These are phyloP conservation scores for Penicillium fimorum DNA, from an alignment of 495 filamentous ascomycete genomes.

Conservation along the genomic window DNA sequence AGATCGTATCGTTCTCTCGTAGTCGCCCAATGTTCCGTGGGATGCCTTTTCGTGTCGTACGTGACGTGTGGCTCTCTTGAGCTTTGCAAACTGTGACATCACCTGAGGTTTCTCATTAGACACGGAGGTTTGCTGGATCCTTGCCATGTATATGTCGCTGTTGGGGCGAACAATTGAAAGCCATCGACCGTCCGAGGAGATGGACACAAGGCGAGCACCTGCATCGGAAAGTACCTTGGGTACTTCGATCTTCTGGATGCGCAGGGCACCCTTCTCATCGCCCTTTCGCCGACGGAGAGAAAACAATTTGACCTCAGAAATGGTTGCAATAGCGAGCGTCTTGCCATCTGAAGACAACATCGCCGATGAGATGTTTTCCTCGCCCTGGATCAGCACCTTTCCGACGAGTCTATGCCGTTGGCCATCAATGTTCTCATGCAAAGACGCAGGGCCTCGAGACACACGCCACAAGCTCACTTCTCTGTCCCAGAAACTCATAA, in stretches of 20 bases:
- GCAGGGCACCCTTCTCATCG: constrained; percentile 53
- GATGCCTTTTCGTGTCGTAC: constrained; percentile 50
- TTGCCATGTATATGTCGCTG: constrained; percentile 48
- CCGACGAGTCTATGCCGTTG: constrained; percentile 60
- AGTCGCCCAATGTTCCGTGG: constrained; percentile 70
- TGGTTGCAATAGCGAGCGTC: constrained; percentile 74
- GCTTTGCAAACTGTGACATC: constrained; percentile 47
- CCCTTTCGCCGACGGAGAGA: constrained; percentile 43
- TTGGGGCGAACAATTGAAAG: constrained; percentile 53
- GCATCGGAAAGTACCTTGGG: constrained; percentile 44
- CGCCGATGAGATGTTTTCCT: constrained; percentile 84
- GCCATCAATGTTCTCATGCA: constrained; percentile 44
- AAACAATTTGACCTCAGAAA: constrained; percentile 77
- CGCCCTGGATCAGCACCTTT: constrained; percentile 71
- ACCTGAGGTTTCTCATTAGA: constrained; percentile 42
- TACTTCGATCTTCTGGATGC: constrained; percentile 65
- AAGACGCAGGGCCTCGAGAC: constrained; percentile 37
- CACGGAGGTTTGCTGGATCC: constrained; percentile 37
- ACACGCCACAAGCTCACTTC: constrained; percentile 84
- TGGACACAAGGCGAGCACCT: constrained; percentile 65
- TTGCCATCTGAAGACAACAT: constrained; percentile 70
- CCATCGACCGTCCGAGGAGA: constrained; percentile 55
- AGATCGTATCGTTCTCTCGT: constrained; percentile 73
- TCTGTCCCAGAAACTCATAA: constrained; percentile 92
- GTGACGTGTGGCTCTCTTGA: constrained; percentile 59